Base-by-base conservation (phyloP, 2,329 filamentous ascomycete genomes). In the Phialophora expanda region DNA sequence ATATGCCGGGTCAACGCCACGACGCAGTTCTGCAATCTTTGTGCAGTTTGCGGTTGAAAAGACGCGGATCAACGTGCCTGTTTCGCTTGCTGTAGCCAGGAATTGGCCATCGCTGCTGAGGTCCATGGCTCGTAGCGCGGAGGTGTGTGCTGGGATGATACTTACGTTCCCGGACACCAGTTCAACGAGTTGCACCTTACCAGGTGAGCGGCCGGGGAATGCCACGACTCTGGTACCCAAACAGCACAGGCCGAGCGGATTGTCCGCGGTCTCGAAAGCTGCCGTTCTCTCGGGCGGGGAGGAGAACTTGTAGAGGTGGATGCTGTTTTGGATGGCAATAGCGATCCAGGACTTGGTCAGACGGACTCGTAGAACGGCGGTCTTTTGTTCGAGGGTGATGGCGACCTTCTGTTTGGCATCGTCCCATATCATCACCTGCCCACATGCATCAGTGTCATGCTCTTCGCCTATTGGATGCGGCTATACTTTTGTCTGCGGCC, bases 61-160 rank as follows among this genome's bases (percentile, higher is more conserved):
- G 30, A 98, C 86, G 20, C 94, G 90, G 72, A 98, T 87, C 26
- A 99, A 82, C 0, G 95, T 99, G 38, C 95, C 95, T 71, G 86
- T 91, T 78, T 97, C 91, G 76, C 93, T 97, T 11, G 94, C 94
- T 0, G 93, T 97, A 14, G 93, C 95, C 32, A 98, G 81, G 17
- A 96, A 79, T 56, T 92, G 86, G 2, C 91, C 93, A 74, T 97
- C 91, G 0, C 84, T 84, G 71, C 92, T 96, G 41, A 99, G 81
- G 11, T 89, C 86, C 70, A 99, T 83, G 50, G 93, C 92, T 66
- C 90, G 87, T 20, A 99, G 81, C 0, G 90, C 84, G 0, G 90
- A 90, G 4, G 89, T 89, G 76, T 99, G 95, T 2, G 94, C 95
- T 0, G 93, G 92, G 66, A 98, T 92, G 76, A 99, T 97, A 79